Base-by-base conservation (phyloP, 257 asterid genomes). In the Solanum neorickii region DNA sequence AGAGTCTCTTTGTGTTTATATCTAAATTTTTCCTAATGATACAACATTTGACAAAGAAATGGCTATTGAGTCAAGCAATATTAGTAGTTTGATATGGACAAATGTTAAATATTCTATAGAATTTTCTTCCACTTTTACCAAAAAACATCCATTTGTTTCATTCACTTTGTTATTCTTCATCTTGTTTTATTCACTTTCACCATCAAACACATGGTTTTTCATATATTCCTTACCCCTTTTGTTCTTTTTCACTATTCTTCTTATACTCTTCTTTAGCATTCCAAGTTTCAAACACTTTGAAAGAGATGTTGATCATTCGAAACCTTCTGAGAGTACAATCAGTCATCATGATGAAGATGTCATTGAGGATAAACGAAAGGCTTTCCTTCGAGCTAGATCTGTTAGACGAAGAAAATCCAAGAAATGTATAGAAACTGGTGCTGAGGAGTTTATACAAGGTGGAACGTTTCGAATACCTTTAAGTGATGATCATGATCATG, bases 401-500 rank as follows among this genome's bases (percentile, higher is more conserved):
- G 98, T 94, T 49, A 93, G 98, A 69, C 91, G 91, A 46, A 92
- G 99, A 90, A 78, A 90, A 56, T 91, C 96, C 1, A 90, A 86
- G 88, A 91, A 92, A 82, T 90, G 88, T 56, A 59, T 78, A 25
- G 11, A 16, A 35, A 89, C 86, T 42, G 85, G 87, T 10, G 90
- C 82, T 13, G 89, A 87, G 74, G 93, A 92, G 7, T 82, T 82
- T 29, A 82, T 29, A 9, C 96, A 94, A 68, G 92, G 90, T 42
- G 87, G 56, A 27, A 83, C 93, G 1, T 82, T 93, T 87, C 86
- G 66, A 18, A 87, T 92, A 8, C 88, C 93, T 23, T 27, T 72
- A 44, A 39, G 83, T 12, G 35, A 31, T 14, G 41, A 31, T 59
- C 73, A 87, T 41, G 90, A 87, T 41, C 73, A 87, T 41, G 91